These are phyloP conservation scores for Hypoxylon sp. DNA, from an alignment of 2,329 filamentous ascomycete species.

Conservation along the genomic window DNA sequence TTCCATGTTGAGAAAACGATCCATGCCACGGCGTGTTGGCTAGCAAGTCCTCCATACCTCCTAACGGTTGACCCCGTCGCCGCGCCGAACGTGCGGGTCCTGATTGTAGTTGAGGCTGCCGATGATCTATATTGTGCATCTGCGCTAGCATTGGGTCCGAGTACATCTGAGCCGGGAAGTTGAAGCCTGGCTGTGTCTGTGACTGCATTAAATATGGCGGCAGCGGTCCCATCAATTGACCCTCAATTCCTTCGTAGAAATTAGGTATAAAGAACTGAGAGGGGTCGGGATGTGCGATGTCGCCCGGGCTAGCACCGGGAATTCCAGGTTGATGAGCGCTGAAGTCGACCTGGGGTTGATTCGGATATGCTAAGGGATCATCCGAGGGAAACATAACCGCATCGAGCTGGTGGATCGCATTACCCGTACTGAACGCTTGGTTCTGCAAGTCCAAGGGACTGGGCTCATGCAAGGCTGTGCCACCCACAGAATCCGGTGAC, in stretches of 20 bases:
- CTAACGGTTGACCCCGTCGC: constrained; percentile 48
- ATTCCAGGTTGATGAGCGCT: constrained; percentile 49
- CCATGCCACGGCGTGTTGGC: constrained; percentile 48
- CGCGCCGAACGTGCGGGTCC: constrained; percentile 38
- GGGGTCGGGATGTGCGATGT: constrained; percentile 46
- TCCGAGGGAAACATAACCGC: constrained; percentile 83
- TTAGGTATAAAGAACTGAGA: constrained; percentile 61
- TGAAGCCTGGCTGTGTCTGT: constrained; percentile 54
- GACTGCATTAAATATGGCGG: constrained; percentile 74
- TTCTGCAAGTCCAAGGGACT: constrained; percentile 42
- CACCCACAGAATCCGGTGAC: constrained; percentile 39
- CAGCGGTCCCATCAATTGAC: constrained; percentile 74
- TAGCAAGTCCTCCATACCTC: constrained; percentile 61
- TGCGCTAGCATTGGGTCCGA: constrained; percentile 54
- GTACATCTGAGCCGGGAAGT: constrained; percentile 56
- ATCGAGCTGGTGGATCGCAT: constrained; percentile 72
- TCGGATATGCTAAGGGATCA: constrained; percentile 82
- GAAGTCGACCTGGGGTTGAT: constrained; percentile 74
- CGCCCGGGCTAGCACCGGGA: constrained; percentile 44
- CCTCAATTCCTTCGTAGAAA: constrained; percentile 72
- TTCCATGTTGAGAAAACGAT: constrained; percentile 43
- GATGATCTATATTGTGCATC: constrained; percentile 46
- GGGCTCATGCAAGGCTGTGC: constrained; percentile 43
- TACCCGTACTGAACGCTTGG: constrained; percentile 46
- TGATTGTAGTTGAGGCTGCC: constrained; percentile 41